These are phyloP conservation scores for Saksenaea oblongispora DNA, from an alignment of 371 early-diverging fungal species.

Conservation along the genomic window DNA sequence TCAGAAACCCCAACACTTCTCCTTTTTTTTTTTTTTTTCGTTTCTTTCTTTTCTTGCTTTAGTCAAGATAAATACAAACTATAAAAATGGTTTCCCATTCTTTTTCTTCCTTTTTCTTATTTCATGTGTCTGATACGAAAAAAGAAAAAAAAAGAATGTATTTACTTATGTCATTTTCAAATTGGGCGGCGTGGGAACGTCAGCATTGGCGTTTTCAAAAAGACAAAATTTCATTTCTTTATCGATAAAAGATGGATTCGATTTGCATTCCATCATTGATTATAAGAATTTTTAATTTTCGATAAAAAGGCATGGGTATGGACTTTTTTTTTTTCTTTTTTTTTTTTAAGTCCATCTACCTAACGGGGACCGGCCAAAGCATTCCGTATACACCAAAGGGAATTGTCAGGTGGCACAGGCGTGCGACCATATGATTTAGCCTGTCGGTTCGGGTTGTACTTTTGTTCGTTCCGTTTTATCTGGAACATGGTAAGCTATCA, in stretches of 20 bases:
- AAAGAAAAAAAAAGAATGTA: neutral
- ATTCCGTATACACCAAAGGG: neutral
- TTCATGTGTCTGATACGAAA: no score
- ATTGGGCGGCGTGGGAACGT: neutral
- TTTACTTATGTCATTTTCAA: neutral
- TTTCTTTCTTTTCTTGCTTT: neutral
- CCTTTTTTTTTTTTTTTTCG: neutral
- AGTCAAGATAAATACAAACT: neutral
- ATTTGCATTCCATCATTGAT: no score
- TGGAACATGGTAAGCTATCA: neutral
- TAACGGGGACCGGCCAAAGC: neutral
- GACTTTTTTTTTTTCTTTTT: no score
- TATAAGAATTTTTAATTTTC: no score
- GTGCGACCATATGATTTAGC: conserved; percentile 5
- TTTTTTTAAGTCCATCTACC: no score
- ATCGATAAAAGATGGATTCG: no score
- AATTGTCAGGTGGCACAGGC: conserved; percentile 1
- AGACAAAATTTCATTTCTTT: neutral
- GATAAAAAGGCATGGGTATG: no score
- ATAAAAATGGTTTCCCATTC: no score
- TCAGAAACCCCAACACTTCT: neutral
- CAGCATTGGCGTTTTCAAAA: neutral
- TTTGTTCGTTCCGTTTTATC: neutral
- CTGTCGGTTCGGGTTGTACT: conserved; percentile 3
- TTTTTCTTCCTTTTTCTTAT: no score